Conservation (phyloP, 2,329 filamentous ascomycete genomes). For the Alternaria triticimaculans region DNA sequence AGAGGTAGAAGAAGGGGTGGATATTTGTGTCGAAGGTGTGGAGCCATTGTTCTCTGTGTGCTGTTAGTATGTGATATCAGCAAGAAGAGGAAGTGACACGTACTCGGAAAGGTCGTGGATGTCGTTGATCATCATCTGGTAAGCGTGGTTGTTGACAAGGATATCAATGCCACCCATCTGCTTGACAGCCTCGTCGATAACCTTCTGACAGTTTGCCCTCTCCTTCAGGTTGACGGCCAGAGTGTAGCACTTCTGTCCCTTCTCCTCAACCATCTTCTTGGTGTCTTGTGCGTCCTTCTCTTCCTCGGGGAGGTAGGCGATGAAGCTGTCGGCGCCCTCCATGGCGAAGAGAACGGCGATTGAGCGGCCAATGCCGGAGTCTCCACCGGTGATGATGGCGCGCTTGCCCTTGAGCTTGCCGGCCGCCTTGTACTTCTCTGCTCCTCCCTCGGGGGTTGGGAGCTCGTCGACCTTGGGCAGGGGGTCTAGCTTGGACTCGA, state of each 20-base stretch:
- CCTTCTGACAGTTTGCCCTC: slow-evolving; percentile 71
- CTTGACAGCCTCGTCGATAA: slow-evolving; percentile 70
- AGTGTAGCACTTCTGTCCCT: slow-evolving; percentile 70
- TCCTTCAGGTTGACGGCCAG: slow-evolving; percentile 69
- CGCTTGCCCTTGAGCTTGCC: slow-evolving; percentile 78
- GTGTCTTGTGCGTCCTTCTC: slow-evolving; percentile 78
- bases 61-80: slow-evolving; percentile 10
- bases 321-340: slow-evolving; percentile 77
- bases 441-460: slow-evolving; percentile 71
- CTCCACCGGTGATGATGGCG: slow-evolving; percentile 81
- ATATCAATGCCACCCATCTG: slow-evolving; percentile 75
- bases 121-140: slow-evolving; percentile 74
- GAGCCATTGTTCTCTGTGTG: slow-evolving; percentile 73
- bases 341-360: slow-evolving; percentile 79
- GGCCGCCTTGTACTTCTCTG: slow-evolving; percentile 74
- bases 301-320: slow-evolving; percentile 77
- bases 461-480: slow-evolving; percentile 69
- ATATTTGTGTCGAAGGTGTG: slow-evolving; percentile 85
- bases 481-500: slow-evolving; percentile 62
- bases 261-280: slow-evolving; percentile 70
- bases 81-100: slow-evolving; percentile 31
- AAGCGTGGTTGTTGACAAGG: slow-evolving; percentile 74
- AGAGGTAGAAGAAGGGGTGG: slow-evolving; percentile 79
- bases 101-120: slow-evolving; percentile 75
- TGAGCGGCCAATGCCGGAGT: slow-evolving; percentile 79